Evolutionary conservation across 192 early-diverging fungal genomes (phyloP), one percentile per base, ranked within the genome.

Genomic region (Coemansia sp.): DNA sequence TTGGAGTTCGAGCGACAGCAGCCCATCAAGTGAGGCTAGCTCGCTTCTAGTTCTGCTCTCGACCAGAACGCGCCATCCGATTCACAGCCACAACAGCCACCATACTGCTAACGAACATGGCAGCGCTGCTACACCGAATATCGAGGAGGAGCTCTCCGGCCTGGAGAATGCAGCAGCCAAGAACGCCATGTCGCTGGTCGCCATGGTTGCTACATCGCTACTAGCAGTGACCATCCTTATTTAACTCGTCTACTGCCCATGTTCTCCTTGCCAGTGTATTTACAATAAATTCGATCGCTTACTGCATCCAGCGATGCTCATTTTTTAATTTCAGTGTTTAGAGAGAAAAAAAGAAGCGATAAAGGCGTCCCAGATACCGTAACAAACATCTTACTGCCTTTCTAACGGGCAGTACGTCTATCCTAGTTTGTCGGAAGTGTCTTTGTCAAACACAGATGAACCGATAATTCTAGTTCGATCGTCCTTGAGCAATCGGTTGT

Each of bases 401-500:
- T 24, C 9, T 48, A 14, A 26, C 26, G 23, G 4, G 14, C 13
- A 4, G 50, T 53, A 10, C 11, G 50, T 13, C 62, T 73, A 86
- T 6, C 85, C 85, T 23, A 86, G 11, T 31, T 28, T 53, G 26
- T 53, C 50, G 9, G 50, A 9, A 14, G 23, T 14, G 13, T 53
- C 50, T 20, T 53, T 53, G 26, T 53, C 50, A 20, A 28, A 53
- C 26, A 53, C 14, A 13, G 50, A 53, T 20, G 23, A 31, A 24
- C 18, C 18, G 13, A 10, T 53, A 24, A 26, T 26, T 51, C 79
- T 84, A 18, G 66, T 55, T 35, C 86, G 78, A 31, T 84, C 84
- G 67, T 87, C 86, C 60, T 84, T 87, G 61, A 84, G 59, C 66
- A 87, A 85, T 73, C 87, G 85, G 58, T 74, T 76, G 59, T 91